Evolutionary conservation across 257 asterid genomes (phyloP), one percentile per base, ranked within the genome.

Genomic region (Echium plantagineum): DNA sequence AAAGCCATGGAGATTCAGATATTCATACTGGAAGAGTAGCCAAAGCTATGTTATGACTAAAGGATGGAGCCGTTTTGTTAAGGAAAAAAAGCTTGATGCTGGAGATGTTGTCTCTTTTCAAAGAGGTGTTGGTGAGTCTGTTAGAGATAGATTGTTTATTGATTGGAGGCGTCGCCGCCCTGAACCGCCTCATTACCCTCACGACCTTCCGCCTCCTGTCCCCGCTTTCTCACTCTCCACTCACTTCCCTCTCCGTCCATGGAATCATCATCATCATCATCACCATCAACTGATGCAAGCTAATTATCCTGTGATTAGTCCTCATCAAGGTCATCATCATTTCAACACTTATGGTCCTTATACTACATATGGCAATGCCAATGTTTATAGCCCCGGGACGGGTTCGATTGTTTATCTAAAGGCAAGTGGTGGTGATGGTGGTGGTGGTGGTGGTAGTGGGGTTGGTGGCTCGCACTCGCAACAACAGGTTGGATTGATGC

Each of bases 121-220:
- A 74, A 82, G 97, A 3, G 97, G 97, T 4, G 58, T 78, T 15
- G 89, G 87, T 2, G 89, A 85, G 30, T 18, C 57, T 7, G 81
- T 64, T 5, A 80, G 74, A 42, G 89, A 89, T 32, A 80, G 95
- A 3, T 81, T 89, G 47, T 89, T 84, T 74, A 89, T 89, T 54
- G 94, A 89, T 58, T 91, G 97, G 95, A 83, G 89, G 84, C 84
- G 97, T 82, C 84, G 97, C 67, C 90, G 98, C 63, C 96, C 94
- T 0, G 87, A 82, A 55, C 85, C 81, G 20, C 85, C 83, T 3
- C 75, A 15, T 24, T 64, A 31, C 31, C 53, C 28, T 22, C 63
- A 57, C 20, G 65, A 75, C 22, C 67, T 72, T 1, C 68, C 74
- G 12, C 69, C 77, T 17, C 61, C 72, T 0, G 20, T 57, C 7